Conservation (phyloP, 805 yeast species). For the Wickerhamomyces chambardii region DNA sequence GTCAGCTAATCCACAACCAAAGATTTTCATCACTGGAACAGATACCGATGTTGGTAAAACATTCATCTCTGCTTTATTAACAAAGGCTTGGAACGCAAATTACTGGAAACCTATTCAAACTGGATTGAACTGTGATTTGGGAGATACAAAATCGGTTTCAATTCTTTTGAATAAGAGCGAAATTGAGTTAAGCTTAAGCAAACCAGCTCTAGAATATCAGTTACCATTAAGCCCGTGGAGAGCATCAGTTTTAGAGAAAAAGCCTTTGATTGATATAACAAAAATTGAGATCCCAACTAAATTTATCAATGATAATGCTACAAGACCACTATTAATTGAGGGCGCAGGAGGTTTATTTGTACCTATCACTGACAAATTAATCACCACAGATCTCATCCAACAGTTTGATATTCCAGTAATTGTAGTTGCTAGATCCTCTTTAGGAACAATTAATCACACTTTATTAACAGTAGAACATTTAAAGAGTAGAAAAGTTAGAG, state of each 20-base stretch:
- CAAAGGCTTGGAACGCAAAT: conserved; percentile 16
- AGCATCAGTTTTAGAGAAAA: conserved; percentile 14
- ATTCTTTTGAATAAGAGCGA: conserved; percentile 3
- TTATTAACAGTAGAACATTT: conserved; percentile 18
- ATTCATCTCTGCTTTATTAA: conserved; percentile 17
- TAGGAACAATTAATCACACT: conserved; percentile 23
- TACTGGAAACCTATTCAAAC: conserved; percentile 25
- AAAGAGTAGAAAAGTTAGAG: conserved; percentile 8
- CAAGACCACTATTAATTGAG: conserved; percentile 16
- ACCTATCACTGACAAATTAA: conserved; percentile 16
- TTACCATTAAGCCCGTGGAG: conserved; percentile 21
- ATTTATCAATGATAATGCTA: neutral
- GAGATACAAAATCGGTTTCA: conserved; percentile 15
- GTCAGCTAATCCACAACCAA: neutral
- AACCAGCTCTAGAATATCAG: conserved; percentile 11
- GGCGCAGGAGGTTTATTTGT: conserved; percentile 23
- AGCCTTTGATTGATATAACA: conserved; percentile 8
- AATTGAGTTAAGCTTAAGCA: conserved; percentile 3
- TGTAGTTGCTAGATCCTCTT: conserved; percentile 19
- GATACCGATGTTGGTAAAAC: conserved; percentile 25
- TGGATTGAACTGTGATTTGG: conserved; percentile 18
- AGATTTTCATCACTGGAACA: conserved; percentile 21
- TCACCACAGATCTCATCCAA: conserved; percentile 17
- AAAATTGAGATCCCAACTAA: conserved; percentile 12
- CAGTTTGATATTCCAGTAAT: conserved; percentile 13